These are phyloP conservation scores for Hypoxylon sp. DNA, from an alignment of 2,329 filamentous ascomycete genomes.

Conservation along the genomic window DNA sequence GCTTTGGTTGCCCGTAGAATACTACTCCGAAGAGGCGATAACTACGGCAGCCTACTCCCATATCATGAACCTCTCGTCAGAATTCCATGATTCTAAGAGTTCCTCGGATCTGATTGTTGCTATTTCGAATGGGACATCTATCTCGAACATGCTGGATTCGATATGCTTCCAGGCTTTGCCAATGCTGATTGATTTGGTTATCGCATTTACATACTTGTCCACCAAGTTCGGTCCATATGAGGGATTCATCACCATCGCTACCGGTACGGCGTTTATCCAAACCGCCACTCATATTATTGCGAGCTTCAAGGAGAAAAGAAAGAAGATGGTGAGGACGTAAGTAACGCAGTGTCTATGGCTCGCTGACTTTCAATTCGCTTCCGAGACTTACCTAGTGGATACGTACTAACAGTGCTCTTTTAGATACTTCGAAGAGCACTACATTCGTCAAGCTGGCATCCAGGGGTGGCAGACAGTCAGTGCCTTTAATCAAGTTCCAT, in stretches of 20 bases:
- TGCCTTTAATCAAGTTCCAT: slow-evolving; percentile 66
- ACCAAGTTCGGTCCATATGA: slow-evolving; percentile 68
- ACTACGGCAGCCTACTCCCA: slow-evolving; percentile 65
- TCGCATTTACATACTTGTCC: slow-evolving; percentile 68
- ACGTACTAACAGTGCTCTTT: slow-evolving; percentile 10
- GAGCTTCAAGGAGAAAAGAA: slow-evolving; percentile 58
- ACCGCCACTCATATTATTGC: slow-evolving; percentile 62
- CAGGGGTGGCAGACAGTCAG: slow-evolving; percentile 68
- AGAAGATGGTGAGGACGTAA: slow-evolving; percentile 59
- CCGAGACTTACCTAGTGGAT: too few relatives aligned
- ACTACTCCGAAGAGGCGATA: slow-evolving; percentile 63
- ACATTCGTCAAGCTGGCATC: slow-evolving; percentile 63
- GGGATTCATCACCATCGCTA: slow-evolving; percentile 68
- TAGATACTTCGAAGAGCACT: slow-evolving; percentile 62
- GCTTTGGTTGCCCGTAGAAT: slow-evolving; percentile 67
- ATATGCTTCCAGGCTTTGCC: slow-evolving; percentile 66
- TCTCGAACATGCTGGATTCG: slow-evolving; percentile 65
- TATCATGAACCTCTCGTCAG: slow-evolving; percentile 67
- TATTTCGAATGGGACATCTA: slow-evolving; percentile 61
- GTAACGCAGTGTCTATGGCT: slow-evolving; percentile 10
- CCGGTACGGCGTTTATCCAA: slow-evolving; percentile 64
- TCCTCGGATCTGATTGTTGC: slow-evolving; percentile 66
- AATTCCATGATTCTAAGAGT: slow-evolving; percentile 69
- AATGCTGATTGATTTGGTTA: slow-evolving; percentile 66
- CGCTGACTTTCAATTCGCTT: too few relatives aligned